These are phyloP conservation scores for Clarireedia monteithiana DNA, from an alignment of 2,329 filamentous ascomycete genomes.

Conservation along the genomic window DNA sequence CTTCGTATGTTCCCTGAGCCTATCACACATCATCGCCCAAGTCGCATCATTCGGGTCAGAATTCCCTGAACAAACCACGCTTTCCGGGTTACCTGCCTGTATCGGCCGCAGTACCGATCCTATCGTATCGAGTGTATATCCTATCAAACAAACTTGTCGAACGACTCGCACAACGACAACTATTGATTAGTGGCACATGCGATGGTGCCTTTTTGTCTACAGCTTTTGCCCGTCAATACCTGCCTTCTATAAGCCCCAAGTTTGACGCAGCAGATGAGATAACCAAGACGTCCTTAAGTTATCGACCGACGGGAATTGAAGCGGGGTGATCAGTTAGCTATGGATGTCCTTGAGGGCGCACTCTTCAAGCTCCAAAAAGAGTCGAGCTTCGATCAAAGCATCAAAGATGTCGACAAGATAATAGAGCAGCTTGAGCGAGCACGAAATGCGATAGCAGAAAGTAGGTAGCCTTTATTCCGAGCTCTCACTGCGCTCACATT, in stretches of 20 bases:
- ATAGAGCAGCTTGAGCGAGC: slow-evolving; percentile 71
- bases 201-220: no score
- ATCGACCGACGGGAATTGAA: background rate
- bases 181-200: background rate
- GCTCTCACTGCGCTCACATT: no score
- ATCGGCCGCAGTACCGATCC: no score
- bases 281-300: background rate
- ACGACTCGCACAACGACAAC: no score
- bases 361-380: slow-evolving; percentile 26
- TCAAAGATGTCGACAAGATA: slow-evolving; percentile 74
- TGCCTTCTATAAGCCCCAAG: background rate
- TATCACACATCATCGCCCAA: no score
- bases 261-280: background rate
- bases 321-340: slow-evolving; percentile 21
- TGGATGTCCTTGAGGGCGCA: slow-evolving; percentile 28
- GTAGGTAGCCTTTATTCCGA: slow-evolving; percentile 36
- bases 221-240: background rate
- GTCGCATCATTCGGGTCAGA: no score
- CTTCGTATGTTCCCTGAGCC: no score
- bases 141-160: no score
- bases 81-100: no score
- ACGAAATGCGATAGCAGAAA: slow-evolving; percentile 62
- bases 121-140: no score
- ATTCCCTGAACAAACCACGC: no score
- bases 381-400: slow-evolving; percentile 27